phyloP scores from a whole-genome alignment of 1,284 basidiomycete species.

The Sanghuangporus weigelae region DNA sequence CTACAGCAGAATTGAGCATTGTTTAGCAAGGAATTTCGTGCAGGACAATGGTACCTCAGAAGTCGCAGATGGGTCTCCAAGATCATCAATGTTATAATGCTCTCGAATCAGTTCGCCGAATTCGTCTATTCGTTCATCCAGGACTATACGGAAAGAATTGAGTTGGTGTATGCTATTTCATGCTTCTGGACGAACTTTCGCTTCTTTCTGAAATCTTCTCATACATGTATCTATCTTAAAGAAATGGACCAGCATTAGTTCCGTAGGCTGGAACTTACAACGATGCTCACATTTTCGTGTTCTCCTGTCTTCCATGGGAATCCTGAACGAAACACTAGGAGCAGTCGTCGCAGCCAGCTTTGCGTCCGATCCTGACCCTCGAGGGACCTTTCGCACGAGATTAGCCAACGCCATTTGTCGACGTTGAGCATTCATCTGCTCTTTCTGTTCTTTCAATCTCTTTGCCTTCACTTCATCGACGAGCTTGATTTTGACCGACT shows the following conservation, averaged over 20 bases:
- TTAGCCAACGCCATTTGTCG: slow-evolving; percentile 17
- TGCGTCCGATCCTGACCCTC: background rate
- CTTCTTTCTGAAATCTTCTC: slow-evolving; percentile 82
- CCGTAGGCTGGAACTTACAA: background rate
- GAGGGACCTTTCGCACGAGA: slow-evolving; percentile 14
- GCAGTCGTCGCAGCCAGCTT: slow-evolving; percentile 30
- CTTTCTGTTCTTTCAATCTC: slow-evolving; percentile 35
- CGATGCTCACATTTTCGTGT: slow-evolving; percentile 49
- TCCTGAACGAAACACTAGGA: slow-evolving; percentile 43
- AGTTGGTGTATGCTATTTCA: background rate
- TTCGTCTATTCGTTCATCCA: slow-evolving; percentile 84
- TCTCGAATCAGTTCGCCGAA: slow-evolving; percentile 67
- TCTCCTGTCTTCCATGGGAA: slow-evolving; percentile 38
- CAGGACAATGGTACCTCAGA: slow-evolving; percentile 50
- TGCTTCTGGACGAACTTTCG: slow-evolving; percentile 47
- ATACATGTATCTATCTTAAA: slow-evolving; percentile 86
- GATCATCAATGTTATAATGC: slow-evolving; percentile 63
- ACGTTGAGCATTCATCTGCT: slow-evolving; percentile 20
- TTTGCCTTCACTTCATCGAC: slow-evolving; percentile 45
- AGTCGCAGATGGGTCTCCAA: slow-evolving; percentile 72
- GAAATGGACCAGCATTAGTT: background rate
- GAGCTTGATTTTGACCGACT: slow-evolving; percentile 48
- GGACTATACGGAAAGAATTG: slow-evolving; percentile 36
- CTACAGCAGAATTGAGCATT: slow-evolving; percentile 31
- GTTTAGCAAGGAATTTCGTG: background rate